Conservation (phyloP, 345 rosid species). For the Lepidium didymum region DNA sequence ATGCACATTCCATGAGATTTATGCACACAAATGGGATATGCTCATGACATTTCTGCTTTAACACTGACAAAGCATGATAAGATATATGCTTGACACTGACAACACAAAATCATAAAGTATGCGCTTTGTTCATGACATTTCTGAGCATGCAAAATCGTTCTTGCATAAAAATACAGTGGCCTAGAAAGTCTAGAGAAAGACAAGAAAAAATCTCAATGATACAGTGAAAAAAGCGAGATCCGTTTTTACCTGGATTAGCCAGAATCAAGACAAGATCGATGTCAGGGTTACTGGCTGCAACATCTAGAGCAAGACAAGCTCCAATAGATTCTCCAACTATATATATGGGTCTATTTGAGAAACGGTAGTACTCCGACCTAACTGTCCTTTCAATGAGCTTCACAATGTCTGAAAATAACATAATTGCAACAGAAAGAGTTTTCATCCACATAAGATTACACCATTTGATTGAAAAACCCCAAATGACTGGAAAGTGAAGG, state of each 20-base stretch:
- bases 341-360: constrained; percentile 48
- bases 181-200: neutral
- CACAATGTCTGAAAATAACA: constrained; percentile 34
- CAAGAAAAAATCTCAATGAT: neutral
- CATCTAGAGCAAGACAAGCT: constrained; percentile 44
- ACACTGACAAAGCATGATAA: neutral
- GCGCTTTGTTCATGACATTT: neutral
- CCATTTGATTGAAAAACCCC: neutral
- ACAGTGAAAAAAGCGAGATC: neutral
- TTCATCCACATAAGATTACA: neutral
- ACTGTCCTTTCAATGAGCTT: constrained; percentile 46
- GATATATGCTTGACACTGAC: neutral
- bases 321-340: constrained; percentile 48
- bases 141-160: neutral
- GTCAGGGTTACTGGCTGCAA: constrained; percentile 54
- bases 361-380: constrained; percentile 33
- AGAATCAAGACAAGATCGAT: constrained; percentile 46
- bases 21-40: no score
- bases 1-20: neutral
- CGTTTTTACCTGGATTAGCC: constrained; percentile 53
- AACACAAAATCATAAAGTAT: neutral
- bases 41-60: neutral
- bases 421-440: neutral
- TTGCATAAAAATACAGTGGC: neutral
- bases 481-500: constrained; percentile 49